These are phyloP conservation scores for Prunus dulcis DNA, from an alignment of 306 rosid genomes.

Conservation along the genomic window DNA sequence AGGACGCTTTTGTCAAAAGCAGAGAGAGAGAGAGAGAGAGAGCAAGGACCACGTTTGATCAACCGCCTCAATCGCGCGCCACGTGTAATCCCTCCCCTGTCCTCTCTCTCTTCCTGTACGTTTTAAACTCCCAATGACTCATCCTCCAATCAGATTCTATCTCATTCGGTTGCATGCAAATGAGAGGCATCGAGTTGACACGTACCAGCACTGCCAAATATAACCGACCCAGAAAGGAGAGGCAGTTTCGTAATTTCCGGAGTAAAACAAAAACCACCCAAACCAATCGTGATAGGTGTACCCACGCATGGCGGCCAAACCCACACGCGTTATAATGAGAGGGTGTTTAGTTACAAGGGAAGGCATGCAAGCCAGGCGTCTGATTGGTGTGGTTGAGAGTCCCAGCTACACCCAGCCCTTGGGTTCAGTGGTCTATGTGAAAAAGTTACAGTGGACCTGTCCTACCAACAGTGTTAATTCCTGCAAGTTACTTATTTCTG, in stretches of 20 bases:
- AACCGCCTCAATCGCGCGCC: slow-evolving; percentile 9
- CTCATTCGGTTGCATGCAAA: slow-evolving; percentile 36
- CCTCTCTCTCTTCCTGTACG: neutral
- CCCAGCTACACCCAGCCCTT: neutral
- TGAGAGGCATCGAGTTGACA: neutral
- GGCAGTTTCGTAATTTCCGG: neutral
- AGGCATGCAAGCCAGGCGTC: slow-evolving; percentile 21
- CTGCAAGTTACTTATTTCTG: slow-evolving; percentile 34
- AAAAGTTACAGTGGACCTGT: too few species aligned
- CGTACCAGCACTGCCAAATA: slow-evolving; percentile 36
- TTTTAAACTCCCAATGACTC: slow-evolving; percentile 8
- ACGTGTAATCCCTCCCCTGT: neutral
- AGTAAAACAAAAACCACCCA: slow-evolving; percentile 27
- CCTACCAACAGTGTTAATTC: slow-evolving; percentile 20
- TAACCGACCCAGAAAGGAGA: slow-evolving; percentile 38
- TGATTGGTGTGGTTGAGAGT: slow-evolving; percentile 29
- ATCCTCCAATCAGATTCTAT: slow-evolving; percentile 31
- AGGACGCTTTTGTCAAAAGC: neutral
- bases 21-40: neutral
- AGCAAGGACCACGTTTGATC: slow-evolving; percentile 21
- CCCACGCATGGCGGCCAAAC: slow-evolving; percentile 62
- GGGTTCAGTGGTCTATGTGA: neutral
- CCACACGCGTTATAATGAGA: slow-evolving; percentile 47
- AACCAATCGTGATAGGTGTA: slow-evolving; percentile 71
- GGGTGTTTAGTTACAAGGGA: neutral